Percentiles rank a stretch among this genome's conserved stretches.
phyloP scores from a whole-genome alignment of 768 basidiomycete genomes.

The Lanmaoa pseudosensibilis region DNA sequence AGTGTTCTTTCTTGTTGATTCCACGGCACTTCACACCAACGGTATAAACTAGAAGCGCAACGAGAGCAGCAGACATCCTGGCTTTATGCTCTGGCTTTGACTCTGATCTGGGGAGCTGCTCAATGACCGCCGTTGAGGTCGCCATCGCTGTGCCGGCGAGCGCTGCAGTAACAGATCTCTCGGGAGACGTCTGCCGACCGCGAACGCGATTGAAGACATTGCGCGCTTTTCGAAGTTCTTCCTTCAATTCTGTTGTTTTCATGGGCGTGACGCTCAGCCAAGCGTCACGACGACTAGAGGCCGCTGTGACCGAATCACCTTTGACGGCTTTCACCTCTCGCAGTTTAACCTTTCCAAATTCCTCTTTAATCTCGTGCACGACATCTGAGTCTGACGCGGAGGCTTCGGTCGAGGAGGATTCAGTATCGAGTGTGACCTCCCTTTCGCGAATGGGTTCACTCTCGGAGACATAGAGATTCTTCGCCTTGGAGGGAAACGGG shows the following conservation, averaged over 20 bases:
- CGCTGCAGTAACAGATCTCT: constrained; percentile 16
- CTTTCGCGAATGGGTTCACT: constrained; percentile 35
- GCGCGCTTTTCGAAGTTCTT: constrained; percentile 41
- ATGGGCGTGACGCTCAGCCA: constrained; percentile 15
- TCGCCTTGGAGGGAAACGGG: constrained; percentile 48
- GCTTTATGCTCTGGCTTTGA: constrained; percentile 38
- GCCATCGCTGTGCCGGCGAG: constrained; percentile 11
- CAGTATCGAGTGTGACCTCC: constrained; percentile 37
- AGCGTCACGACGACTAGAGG: constrained; percentile 3
- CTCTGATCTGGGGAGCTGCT: constrained; percentile 15
- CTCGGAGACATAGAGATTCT: constrained; percentile 65
- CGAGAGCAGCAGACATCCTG: constrained; percentile 75
- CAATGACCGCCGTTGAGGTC: constrained; percentile 17
- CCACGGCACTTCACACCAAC: constrained; percentile 94
- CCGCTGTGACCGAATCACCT: constrained; percentile 22
- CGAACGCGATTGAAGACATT: constrained; percentile 45
- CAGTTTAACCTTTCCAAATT: constrained; percentile 25
- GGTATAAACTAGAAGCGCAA: constrained; percentile 84
- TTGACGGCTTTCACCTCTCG: constrained; percentile 38
- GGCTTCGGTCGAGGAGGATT: constrained; percentile 44
- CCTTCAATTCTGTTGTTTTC: constrained; percentile 35
- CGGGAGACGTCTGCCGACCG: constrained; percentile 26
- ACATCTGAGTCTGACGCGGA: constrained; percentile 36
- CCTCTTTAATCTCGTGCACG: constrained; percentile 27
- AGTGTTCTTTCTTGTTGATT: constrained; percentile 80